Evolutionary conservation across 2,329 filamentous ascomycete species (phyloP), one percentile per base, ranked within the genome.

Genomic region (Talaromyces verruculosus): DNA sequence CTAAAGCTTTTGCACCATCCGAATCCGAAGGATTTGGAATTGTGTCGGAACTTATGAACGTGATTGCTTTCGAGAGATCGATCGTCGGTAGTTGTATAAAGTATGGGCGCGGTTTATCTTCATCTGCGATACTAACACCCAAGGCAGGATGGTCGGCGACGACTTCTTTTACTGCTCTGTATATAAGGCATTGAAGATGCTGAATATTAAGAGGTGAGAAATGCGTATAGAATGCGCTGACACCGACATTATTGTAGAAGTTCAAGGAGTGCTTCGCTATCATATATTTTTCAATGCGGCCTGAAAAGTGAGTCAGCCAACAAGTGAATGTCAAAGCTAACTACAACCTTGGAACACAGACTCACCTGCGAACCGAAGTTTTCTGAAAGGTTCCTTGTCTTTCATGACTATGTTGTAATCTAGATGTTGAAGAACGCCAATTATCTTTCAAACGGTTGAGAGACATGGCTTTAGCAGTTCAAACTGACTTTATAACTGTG

Each of bases 81-180:
- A 55, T 35, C 8, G 17, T 55, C 15, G 51, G 51, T 35, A 55
- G 51, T 33, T 55, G 28, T 3, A 35, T 0, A 19, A 19, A 55
- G 28, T 55, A 33, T 33, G 51, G 51, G 8, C 51, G 51, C 10
- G 28, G 17, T 35, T 33, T 35, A 13, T 55, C 51, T 19, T 55
- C 51, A 19, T 55, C 30, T 19, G 7, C 28, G 17, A 55, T n/a
- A 55, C 15, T 35, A 19, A 22, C 30, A 8, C 51, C 51, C 51
- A 55, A 55, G n/a, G 51, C 25, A 33, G 51, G 51, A 17, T 55
- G 51, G 51, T 35, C 51, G 28, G 51, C 30, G 30, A 55, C 33
- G 51, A 55, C 28, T 35, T 55, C 28, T 19, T 55, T 55, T 3
- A 55, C 17, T 33, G 51, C 51, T 35, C 3, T 55, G 51, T 35